Evolutionary conservation across 1,139 yeast genomes (phyloP), one percentile per base, ranked within the genome.

Genomic region (Hanseniaspora sp.): DNA sequence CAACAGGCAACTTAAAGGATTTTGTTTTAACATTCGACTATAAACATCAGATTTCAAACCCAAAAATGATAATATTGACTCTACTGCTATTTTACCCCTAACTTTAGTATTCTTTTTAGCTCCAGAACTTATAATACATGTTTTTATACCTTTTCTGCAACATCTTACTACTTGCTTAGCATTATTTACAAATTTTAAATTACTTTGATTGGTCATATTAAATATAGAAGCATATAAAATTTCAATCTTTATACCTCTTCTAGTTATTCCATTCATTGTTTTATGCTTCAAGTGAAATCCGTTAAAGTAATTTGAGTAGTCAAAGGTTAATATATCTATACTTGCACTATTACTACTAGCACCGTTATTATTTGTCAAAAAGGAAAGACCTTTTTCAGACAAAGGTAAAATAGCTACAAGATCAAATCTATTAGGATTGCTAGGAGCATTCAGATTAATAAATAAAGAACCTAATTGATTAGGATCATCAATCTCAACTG

Each of bases 241-340:
- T 66, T 92, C 98, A 60, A 92, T 78, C 60, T 80, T 80, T 48
- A 88, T 77, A 1, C 98, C 98, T 56, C 84, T 78, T 37, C 51
- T 51, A 4, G 51, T 47, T 11, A 54, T 48, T 8, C 56, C 53
- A 17, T 66, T 57, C 9, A 88, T 75, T 0, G 87, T 80, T 63
- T 88, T 86, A 69, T 87, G 96, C 60, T 85, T 83, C 59, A 92
- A 71, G 66, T 79, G 86, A 30, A 54, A 54, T 7, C 56, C 56
- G 17, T 54, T 54, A 29, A 54, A 54, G 29, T 48, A 54, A 31
- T 46, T 54, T 61, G 80, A 83, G 65, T 85, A 76, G 57, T 85
- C 81, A 54, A 92, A 75, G 0, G 95, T 81, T 39, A 92, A 78
- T 39, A 92, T 60, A 68, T 92, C 97, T 42, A 90, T 74, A 46